phyloP scores from a whole-genome alignment of 495 filamentous ascomycete species.

The Chlorociboria aeruginascens region DNA sequence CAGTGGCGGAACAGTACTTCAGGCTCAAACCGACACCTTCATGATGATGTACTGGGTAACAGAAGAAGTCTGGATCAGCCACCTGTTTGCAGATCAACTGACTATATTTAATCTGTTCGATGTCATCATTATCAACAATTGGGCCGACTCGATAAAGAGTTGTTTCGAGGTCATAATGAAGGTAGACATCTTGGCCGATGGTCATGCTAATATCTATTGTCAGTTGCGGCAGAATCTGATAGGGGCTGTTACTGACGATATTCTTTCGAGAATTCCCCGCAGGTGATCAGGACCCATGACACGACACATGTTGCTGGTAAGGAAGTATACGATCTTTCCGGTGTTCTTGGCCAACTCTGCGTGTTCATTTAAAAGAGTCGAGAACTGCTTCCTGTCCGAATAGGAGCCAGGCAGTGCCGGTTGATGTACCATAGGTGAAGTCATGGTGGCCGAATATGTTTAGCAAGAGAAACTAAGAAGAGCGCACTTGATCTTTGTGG shows the following conservation, averaged over 20 bases:
- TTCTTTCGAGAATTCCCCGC: not conserved
- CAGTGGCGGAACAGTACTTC: too few species aligned
- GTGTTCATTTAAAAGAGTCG: not conserved
- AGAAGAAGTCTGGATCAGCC: too few species aligned
- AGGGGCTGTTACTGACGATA: not conserved
- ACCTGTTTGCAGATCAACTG: too few species aligned
- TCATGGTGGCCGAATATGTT: not conserved
- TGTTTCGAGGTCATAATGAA: not conserved
- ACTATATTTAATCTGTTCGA: too few species aligned
- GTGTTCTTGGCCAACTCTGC: too few species aligned
- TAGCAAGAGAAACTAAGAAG: too few species aligned
- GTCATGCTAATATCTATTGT: not conserved
- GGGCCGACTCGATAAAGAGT: not conserved
- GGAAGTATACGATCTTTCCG: not conserved
- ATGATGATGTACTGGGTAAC: too few species aligned
- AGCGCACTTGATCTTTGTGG: too few species aligned
- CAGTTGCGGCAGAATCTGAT: not conserved
- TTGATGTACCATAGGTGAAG: not conserved
- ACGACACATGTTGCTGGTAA: not conserved
- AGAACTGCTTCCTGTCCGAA: not conserved
- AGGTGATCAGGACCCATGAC: not conserved
- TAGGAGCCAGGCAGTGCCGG: not conserved
- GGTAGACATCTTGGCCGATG: not conserved
- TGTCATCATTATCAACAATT: not conserved
- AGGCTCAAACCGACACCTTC: too few species aligned